Conservation (phyloP, 352 stramenopile species). For the Phytophthora boehmeriae region DNA sequence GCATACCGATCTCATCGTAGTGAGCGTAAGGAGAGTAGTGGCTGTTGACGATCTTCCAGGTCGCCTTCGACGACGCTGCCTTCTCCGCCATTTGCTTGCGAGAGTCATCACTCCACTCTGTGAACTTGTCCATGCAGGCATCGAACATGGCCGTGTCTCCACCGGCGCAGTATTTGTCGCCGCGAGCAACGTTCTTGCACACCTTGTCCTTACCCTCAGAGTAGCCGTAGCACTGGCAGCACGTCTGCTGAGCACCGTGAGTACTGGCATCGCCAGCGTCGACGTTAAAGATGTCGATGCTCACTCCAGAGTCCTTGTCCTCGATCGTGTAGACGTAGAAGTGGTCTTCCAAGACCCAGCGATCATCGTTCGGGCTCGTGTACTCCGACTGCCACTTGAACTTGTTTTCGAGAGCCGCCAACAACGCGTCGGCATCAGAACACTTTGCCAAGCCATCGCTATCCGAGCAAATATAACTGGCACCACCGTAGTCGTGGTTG, state of each 20-base stretch:
- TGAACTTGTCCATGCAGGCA: slow-evolving; percentile 68
- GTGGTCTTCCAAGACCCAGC: slow-evolving; percentile 71
- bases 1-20: slow-evolving; percentile 59
- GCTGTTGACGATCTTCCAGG: slow-evolving; percentile 88
- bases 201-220: slow-evolving; percentile 45
- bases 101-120: slow-evolving; percentile 74
- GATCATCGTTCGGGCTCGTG: slow-evolving; percentile 73
- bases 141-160: slow-evolving; percentile 63
- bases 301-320: slow-evolving; percentile 46
- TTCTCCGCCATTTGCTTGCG: slow-evolving; percentile 55
- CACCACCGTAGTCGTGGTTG: slow-evolving; percentile 84
- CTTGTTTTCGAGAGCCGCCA: slow-evolving; percentile 54
- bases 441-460: slow-evolving; percentile 48
- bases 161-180: slow-evolving; percentile 57
- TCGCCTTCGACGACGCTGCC: slow-evolving; percentile 63
- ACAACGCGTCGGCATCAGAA: slow-evolving; percentile 48
- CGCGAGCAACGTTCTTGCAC: slow-evolving; percentile 58
- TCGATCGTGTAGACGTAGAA: slow-evolving; percentile 72
- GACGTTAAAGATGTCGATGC: slow-evolving; percentile 79
- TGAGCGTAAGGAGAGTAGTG: slow-evolving; percentile 85
- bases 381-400: slow-evolving; percentile 70
- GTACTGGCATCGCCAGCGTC: slow-evolving; percentile 70
- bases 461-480: slow-evolving; percentile 70
- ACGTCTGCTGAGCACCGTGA: slow-evolving; percentile 73
- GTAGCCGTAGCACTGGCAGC: slow-evolving; percentile 88